Base-by-base conservation (phyloP, 495 filamentous ascomycete genomes). In the Aspergillus ostianus region DNA sequence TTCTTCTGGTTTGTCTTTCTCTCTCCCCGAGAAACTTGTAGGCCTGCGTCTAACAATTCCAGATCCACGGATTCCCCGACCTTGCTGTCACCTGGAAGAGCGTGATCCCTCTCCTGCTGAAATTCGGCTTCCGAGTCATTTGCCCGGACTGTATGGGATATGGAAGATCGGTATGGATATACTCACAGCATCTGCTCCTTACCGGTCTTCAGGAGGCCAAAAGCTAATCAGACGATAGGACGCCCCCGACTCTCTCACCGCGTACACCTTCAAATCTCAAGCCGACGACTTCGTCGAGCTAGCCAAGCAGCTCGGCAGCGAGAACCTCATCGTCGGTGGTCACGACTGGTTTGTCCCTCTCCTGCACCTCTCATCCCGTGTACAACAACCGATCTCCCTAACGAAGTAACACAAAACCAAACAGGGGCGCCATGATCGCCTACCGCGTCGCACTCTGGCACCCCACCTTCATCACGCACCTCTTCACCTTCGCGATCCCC, bases 51-150 rank as follows among this genome's bases (percentile, higher is more conserved):
- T 45, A 26, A 48, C 23, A 20, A n/a, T 29, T 21, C 29, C 53
- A 56, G 54, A 56, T 56, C 17, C 54, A 56, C 26, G 54, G 54
- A 9, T 56, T 56, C 45, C 54, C 54, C 15, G 54, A 56, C 23
- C 18, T 56, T 0, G 46, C 54, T n/a, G 29, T 56, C 20, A 45
- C 36, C 20, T 56, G 54, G 54, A 47, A 45, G 19, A 47, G 30
- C 23, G 21, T 47, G 21, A 56, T 56, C 19, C 54, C 54, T 18
- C 54, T 47, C 8, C 30, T 56, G 20, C 7, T 56, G 3, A 56
- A 56, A 9, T 32, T 19, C 26, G 54, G 54, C 4, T 56, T 56
- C 54, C 54, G 54, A 8, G 54, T 56, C 15, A 26, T 56, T 10
- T 41, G 36, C 13, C 12, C 45, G 10, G 54, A 56, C 26, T 56